phyloP scores from a whole-genome alignment of 2,329 filamentous ascomycete genomes.

The Hirsutella rhossiliensis region DNA sequence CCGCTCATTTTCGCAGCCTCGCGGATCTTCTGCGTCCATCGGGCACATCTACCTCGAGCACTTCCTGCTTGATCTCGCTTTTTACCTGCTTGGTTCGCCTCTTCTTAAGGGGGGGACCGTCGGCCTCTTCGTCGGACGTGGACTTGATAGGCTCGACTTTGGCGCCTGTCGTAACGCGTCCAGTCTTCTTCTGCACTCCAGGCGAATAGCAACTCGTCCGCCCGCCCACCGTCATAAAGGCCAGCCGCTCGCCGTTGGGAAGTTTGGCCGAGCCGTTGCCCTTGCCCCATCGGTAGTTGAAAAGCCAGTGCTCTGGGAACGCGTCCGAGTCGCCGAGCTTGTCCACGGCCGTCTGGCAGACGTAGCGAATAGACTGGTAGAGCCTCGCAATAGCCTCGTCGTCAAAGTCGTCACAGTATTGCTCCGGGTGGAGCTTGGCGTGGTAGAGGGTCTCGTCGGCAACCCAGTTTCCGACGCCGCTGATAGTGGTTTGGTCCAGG shows the following conservation, averaged over 20 bases:
- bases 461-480: slow-evolving; percentile 95
- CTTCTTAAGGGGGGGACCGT: slow-evolving; percentile 13
- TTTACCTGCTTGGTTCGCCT: slow-evolving; percentile 9
- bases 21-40: slow-evolving; percentile 15
- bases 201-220: slow-evolving; percentile 86
- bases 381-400: slow-evolving; percentile 60
- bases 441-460: slow-evolving; percentile 90
- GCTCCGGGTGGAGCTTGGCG: slow-evolving; percentile 79
- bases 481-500: slow-evolving; percentile 78
- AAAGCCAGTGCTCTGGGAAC: slow-evolving; percentile 82
- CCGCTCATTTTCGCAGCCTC: slow-evolving; percentile 11
- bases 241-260: slow-evolving; percentile 75
- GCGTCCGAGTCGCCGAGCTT: slow-evolving; percentile 68
- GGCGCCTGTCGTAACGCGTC: slow-evolving; percentile 25
- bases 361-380: slow-evolving; percentile 60
- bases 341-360: slow-evolving; percentile 71
- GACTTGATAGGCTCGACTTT: slow-evolving; percentile 29
- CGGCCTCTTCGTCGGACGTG: slow-evolving; percentile 13
- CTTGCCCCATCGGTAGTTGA: slow-evolving; percentile 82
- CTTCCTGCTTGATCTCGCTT: slow-evolving; percentile 10
- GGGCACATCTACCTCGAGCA: slow-evolving; percentile 1
- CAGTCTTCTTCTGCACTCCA: slow-evolving; percentile 69
- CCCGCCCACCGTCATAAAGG: slow-evolving; percentile 80
- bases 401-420: slow-evolving; percentile 74
- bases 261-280: slow-evolving; percentile 58